Evolutionary conservation across 2,329 filamentous ascomycete genomes (phyloP).

Genomic region (Colletotrichum plurivorum): DNA sequence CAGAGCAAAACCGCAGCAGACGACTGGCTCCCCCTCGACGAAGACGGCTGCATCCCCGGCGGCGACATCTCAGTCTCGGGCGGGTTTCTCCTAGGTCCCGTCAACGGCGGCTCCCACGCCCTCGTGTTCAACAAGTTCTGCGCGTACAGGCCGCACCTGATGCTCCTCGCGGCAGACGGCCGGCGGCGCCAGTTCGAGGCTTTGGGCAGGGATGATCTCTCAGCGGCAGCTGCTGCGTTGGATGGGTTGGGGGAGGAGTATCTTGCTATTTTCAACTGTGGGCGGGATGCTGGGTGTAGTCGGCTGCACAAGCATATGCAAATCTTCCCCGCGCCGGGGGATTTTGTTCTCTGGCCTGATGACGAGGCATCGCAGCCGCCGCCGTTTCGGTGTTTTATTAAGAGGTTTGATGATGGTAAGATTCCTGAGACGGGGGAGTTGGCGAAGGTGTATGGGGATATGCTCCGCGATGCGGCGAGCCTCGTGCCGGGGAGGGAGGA

Average conservation of each 20-base stretch:
- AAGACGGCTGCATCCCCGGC: slow-evolving; percentile 44
- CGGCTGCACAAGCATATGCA: slow-evolving; percentile 66
- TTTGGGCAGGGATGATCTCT: slow-evolving; percentile 56
- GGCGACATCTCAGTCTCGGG: slow-evolving; percentile 59
- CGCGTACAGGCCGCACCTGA: slow-evolving; percentile 61
- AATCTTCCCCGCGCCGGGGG: slow-evolving; percentile 51
- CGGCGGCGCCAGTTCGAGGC: slow-evolving; percentile 61
- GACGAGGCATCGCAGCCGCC: slow-evolving; percentile 39
- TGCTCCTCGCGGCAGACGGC: slow-evolving; percentile 63
- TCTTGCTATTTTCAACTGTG: slow-evolving; percentile 63
- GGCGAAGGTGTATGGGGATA: slow-evolving; percentile 44
- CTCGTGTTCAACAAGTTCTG: slow-evolving; percentile 64
- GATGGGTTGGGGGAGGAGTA: slow-evolving; percentile 43
- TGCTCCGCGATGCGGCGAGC: slow-evolving; percentile 44
- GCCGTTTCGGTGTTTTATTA: slow-evolving; percentile 54
- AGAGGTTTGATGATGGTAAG: slow-evolving; percentile 43
- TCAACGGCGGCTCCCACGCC: slow-evolving; percentile 57
- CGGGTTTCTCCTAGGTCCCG: slow-evolving; percentile 53
- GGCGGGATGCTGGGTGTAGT: slow-evolving; percentile 59
- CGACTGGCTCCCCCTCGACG: slow-evolving; percentile 10
- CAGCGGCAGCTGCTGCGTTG: slow-evolving; percentile 45
- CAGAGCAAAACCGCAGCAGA: not conserved
- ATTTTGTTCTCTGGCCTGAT: slow-evolving; percentile 47
- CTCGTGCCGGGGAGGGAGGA: slow-evolving; percentile 21
- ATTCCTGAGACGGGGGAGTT: slow-evolving; percentile 31